Conservation (phyloP, 164 flowering plant genomes). For the Macadamia tetraphylla region DNA sequence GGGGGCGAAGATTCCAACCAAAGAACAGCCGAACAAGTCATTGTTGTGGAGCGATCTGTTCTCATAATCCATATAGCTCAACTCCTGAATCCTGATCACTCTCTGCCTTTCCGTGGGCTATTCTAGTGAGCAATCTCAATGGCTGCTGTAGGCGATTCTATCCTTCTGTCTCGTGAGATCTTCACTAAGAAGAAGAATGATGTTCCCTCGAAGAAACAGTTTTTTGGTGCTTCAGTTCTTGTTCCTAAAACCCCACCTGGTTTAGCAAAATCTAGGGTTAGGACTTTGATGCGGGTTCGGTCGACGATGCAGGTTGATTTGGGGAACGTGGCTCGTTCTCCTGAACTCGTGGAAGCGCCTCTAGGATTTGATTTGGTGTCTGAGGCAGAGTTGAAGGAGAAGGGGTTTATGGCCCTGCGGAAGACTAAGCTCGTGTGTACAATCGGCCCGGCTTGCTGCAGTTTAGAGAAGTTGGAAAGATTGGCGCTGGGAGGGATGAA, state of each 20-base stretch:
- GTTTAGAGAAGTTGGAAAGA: slow-evolving; percentile 51
- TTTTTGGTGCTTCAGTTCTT: slow-evolving; percentile 16
- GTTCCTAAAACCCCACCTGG: not conserved
- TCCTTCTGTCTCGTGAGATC: slow-evolving; percentile 15
- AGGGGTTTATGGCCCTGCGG: slow-evolving; percentile 74
- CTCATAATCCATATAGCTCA: not conserved
- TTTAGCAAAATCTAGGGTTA: slow-evolving; percentile 10
- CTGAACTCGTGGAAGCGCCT: slow-evolving; percentile 4
- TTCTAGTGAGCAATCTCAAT: slow-evolving; percentile 13
- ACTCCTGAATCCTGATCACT: not conserved
- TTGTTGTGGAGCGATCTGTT: not conserved
- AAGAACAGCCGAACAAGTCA: not conserved
- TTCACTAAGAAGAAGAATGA: slow-evolving; percentile 7
- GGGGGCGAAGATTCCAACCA: slow-evolving; percentile 4
- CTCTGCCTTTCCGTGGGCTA: not conserved
- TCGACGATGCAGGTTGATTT: slow-evolving; percentile 24
- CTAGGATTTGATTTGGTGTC: slow-evolving; percentile 56
- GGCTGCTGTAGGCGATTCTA: slow-evolving; percentile 26
- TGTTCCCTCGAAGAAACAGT: slow-evolving; percentile 6
- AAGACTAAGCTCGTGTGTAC: slow-evolving; percentile 90
- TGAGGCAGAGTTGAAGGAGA: slow-evolving; percentile 59
- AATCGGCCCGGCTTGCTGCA: slow-evolving; percentile 67
- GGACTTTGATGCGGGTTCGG: slow-evolving; percentile 6
- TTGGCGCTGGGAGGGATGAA: slow-evolving; percentile 75
- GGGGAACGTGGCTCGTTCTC: slow-evolving; percentile 9